Evolutionary conservation across 768 basidiomycete species (phyloP), one percentile per base, ranked within the genome.

Genomic region (Mycena galericulata): DNA sequence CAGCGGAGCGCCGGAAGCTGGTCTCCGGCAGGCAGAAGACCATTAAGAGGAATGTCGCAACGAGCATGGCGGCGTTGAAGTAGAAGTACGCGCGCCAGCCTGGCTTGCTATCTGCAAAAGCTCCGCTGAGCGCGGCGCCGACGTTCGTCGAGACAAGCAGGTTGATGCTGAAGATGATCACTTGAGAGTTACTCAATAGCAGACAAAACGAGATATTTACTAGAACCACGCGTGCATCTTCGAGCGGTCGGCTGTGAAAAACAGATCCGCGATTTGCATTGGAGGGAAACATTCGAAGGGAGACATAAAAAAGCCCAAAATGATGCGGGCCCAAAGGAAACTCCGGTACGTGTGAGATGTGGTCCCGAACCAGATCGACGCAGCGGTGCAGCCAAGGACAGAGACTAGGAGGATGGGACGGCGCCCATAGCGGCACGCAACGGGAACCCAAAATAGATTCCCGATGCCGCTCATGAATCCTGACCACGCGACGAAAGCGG

Each of bases 41-140:
- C 56, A 65, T 58, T 12, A 65, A 2, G 38, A 65, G 15, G 24
- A 65, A 59, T 29, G 64, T 65, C 8, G 32, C 47, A 6, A 22
- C 56, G 17, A 65, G 64, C 64, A 65, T 65, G 17, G 64, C 64
- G 1, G 64, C 24, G 56, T 65, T 58, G 64, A 65, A 65, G 56
- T 65, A 59, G 49, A 65, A 65, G 64, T 65, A 65, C 20, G 38
- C 22, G n/a, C 64, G 64, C 64, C 64, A 65, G 27, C 56, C 64
- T 15, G 40, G 29, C 38, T 32, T 43, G 56, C 64, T 65, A 40
- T 65, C 64, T 11, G 64, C 64, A 45, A 65, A 65, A 7, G 64
- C 64, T 18, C 64, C 64, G 49, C 64, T 65, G 29, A 65, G 64
- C 18, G 64, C 64, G n/a, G 56, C 64, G 11, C 64, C 64, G 56